A percentile compares a stretch with the other conserved stretches of the same genome.
Conservation (phyloP, 1,284 basidiomycete species). For the Prillingera fragicola region DNA sequence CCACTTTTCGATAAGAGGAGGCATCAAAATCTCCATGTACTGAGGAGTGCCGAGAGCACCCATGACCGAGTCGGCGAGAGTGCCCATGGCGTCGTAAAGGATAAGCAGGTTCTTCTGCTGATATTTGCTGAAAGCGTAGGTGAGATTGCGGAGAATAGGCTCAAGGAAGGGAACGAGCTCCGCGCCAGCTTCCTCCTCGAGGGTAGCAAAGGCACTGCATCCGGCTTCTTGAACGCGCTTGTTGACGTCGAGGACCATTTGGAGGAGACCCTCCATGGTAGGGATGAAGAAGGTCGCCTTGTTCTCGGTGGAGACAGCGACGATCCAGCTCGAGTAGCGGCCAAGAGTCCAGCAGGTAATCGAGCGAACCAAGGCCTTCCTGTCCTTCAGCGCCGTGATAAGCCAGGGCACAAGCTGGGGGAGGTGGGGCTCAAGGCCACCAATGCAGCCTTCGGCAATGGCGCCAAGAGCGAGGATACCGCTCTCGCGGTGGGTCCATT, state of each 20-base stretch:
- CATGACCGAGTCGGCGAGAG: constrained; percentile 93
- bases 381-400: constrained; percentile 80
- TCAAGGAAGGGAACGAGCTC: constrained; percentile 90
- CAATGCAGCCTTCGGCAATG: constrained; percentile 98
- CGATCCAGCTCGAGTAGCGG: constrained; percentile 95
- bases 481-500: constrained; percentile 94
- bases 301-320: constrained; percentile 68
- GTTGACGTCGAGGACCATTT: constrained; percentile 98
- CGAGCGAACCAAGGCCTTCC: constrained; percentile 93
- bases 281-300: constrained; percentile 90
- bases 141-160: constrained; percentile 88
- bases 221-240: constrained; percentile 99
- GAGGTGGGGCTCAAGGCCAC: constrained; percentile 89
- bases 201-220: constrained; percentile 95
- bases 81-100: constrained; percentile 95
- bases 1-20: constrained; percentile 87
- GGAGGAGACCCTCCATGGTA: constrained; percentile 92
- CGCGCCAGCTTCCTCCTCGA: constrained; percentile 92
- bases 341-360: constrained; percentile 99
- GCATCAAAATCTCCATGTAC: constrained; percentile 94
- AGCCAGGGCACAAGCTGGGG: constrained; percentile 88
- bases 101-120: constrained; percentile 99
- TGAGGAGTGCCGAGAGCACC: constrained; percentile 74
- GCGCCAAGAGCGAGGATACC: constrained; percentile 94
- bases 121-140: constrained; percentile 95